phyloP scores from a whole-genome alignment of 352 stramenopile species.

The Blastocystis sp. region DNA sequence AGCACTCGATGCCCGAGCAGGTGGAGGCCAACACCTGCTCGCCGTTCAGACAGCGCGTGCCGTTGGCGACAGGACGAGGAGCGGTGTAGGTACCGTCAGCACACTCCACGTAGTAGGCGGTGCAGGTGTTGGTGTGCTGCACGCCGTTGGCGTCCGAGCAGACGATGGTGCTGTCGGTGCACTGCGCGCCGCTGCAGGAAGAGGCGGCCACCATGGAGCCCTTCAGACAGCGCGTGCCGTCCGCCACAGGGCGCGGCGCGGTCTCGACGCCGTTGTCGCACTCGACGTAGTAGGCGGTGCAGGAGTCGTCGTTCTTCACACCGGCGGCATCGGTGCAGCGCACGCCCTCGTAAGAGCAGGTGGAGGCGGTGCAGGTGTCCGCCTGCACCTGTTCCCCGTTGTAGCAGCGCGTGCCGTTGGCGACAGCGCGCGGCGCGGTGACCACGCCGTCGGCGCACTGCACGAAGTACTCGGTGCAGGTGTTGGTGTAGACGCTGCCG shows the following conservation, averaged over 20 bases:
- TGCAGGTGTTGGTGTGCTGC: slow-evolving; percentile 31
- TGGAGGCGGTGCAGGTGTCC: not conserved
- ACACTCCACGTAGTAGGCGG: slow-evolving; percentile 63
- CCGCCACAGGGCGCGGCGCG: slow-evolving; percentile 40
- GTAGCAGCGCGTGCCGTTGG: slow-evolving; percentile 34
- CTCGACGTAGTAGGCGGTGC: slow-evolving; percentile 61
- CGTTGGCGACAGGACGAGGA: slow-evolving; percentile 42
- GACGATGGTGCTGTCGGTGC: slow-evolving; percentile 33
- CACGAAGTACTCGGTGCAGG: slow-evolving; percentile 59
- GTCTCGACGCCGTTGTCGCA: slow-evolving; percentile 48
- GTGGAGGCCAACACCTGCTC: not conserved
- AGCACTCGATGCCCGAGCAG: slow-evolving; percentile 31
- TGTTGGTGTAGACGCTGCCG: slow-evolving; percentile 18
- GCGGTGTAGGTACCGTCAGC: slow-evolving; percentile 24
- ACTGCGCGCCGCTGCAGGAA: not conserved
- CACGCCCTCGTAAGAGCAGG: slow-evolving; percentile 30
- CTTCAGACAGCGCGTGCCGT: slow-evolving; percentile 57
- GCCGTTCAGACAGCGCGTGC: slow-evolving; percentile 65
- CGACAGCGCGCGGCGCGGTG: slow-evolving; percentile 37
- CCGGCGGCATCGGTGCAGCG: slow-evolving; percentile 18
- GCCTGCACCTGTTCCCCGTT: slow-evolving; percentile 48
- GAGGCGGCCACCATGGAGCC: not conserved
- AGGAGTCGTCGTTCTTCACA: not conserved
- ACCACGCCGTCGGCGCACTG: slow-evolving; percentile 51
- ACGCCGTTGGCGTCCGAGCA: slow-evolving; percentile 37